Evolutionary conservation across 2,329 filamentous ascomycete species (phyloP).

Genomic region (Verticillium dahliae): DNA sequence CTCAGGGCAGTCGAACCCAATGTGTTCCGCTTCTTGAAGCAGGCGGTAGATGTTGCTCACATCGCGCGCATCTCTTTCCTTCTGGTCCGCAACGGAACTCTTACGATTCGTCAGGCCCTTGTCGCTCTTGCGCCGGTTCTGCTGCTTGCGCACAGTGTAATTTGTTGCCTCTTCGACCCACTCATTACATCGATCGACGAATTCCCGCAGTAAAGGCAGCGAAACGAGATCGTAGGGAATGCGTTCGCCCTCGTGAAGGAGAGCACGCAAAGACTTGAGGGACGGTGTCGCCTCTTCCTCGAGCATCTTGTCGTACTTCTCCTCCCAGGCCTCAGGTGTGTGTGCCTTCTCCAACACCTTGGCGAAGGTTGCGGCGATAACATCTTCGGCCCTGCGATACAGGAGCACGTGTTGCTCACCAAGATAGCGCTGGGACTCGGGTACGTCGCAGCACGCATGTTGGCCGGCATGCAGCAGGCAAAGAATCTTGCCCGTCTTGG

Average conservation of each 20-base stretch:
- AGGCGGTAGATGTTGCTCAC: slow-evolving; percentile 84
- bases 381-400: slow-evolving; percentile 70
- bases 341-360: slow-evolving; percentile 83
- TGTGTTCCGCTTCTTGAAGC: slow-evolving; percentile 72
- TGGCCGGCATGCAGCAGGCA: slow-evolving; percentile 78
- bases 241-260: slow-evolving; percentile 90
- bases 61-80: slow-evolving; percentile 83
- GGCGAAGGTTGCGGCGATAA: slow-evolving; percentile 57
- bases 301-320: slow-evolving; percentile 79
- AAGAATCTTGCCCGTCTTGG: slow-evolving; percentile 71
- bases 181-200: slow-evolving; percentile 93
- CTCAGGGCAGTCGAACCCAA: slow-evolving; percentile 91
- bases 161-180: slow-evolving; percentile 97
- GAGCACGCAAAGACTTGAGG: slow-evolving; percentile 74
- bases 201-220: slow-evolving; percentile 73
- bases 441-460: slow-evolving; percentile 71
- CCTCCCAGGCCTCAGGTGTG: slow-evolving; percentile 81
- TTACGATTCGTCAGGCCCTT: slow-evolving; percentile 73
- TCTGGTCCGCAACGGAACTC: slow-evolving; percentile 52
- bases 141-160: slow-evolving; percentile 95
- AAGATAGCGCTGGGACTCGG: slow-evolving; percentile 59
- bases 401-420: slow-evolving; percentile 68
- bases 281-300: slow-evolving; percentile 79
- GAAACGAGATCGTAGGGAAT: slow-evolving; percentile 87
- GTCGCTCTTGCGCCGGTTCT: slow-evolving; percentile 92